These are phyloP conservation scores for Violaceomyces palustris DNA, from an alignment of 1,284 basidiomycete species.

Conservation along the genomic window DNA sequence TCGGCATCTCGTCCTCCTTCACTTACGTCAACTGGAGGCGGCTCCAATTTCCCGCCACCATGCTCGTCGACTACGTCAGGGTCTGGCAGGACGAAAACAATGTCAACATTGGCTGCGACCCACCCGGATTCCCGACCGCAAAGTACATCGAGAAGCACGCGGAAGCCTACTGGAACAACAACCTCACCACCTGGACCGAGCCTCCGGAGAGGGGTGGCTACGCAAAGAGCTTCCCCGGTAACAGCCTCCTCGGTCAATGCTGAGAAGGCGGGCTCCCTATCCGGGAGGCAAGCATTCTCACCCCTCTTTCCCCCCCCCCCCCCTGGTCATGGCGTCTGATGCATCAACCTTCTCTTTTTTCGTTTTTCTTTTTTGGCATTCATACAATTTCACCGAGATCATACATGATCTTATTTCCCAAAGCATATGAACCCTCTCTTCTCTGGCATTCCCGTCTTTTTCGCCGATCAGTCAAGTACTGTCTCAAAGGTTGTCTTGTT, in stretches of 20 bases:
- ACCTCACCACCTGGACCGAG: conserved; percentile 43
- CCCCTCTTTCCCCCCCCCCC: too few species aligned
- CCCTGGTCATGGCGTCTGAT: too few species aligned
- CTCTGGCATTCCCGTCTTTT: too few species aligned
- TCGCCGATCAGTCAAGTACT: too few species aligned
- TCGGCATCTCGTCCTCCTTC: conserved; percentile 39
- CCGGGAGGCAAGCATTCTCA: too few species aligned
- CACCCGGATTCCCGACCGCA: conserved; percentile 43
- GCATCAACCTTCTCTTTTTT: too few species aligned
- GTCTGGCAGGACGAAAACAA: conserved; percentile 41
- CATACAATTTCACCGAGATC: too few species aligned
- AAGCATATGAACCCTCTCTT: too few species aligned
- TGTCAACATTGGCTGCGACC: conserved; percentile 53
- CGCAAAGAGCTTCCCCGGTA: conserved; percentile 21
- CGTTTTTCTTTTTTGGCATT: too few species aligned
- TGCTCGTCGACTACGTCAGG: conserved; percentile 37
- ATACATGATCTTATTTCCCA: too few species aligned
- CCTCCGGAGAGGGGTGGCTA: conserved; percentile 29
- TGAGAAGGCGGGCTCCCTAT: too few species aligned
- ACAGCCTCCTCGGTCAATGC: conserved; percentile 27
- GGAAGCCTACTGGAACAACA: conserved; percentile 45
- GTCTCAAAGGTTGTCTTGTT: too few species aligned
- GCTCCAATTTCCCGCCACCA: conserved; percentile 14
- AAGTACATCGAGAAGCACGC: conserved; percentile 48
- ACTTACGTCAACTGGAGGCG: conserved; percentile 14